A percentile compares a stretch with the other conserved stretches of the same genome.
Evolutionary conservation across 176 grass and related monocot species (phyloP).

Genomic region (Zizania latifolia): DNA sequence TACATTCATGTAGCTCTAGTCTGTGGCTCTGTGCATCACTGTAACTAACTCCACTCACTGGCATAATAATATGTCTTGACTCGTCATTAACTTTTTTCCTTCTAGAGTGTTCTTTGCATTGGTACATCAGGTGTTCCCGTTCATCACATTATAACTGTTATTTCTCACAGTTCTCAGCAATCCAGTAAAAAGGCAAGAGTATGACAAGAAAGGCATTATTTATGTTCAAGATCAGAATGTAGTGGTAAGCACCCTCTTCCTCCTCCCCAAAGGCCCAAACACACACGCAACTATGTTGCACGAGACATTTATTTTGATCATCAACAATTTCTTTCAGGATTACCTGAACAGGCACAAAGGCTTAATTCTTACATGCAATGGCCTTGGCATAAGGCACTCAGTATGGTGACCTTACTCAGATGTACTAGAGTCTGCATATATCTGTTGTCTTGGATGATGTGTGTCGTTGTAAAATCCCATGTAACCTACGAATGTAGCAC

Average conservation of each 20-base stretch:
- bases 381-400: conserved; percentile 68
- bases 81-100: too few species aligned
- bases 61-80: not conserved
- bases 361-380: conserved; percentile 96
- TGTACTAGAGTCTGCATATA: not conserved
- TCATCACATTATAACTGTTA: conserved; percentile 15
- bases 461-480: conserved; percentile 16
- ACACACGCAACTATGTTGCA: not conserved
- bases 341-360: conserved; percentile 91
- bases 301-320: not conserved
- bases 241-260: conserved; percentile 33
- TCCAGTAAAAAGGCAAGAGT: conserved; percentile 77
- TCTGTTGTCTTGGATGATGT: conserved; percentile 7
- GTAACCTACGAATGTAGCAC: too few species aligned
- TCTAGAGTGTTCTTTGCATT: not conserved
- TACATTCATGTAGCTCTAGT: too few species aligned
- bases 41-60: not conserved
- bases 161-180: conserved; percentile 75
- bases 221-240: conserved; percentile 78
- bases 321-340: conserved; percentile 50
- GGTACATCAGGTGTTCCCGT: not conserved
- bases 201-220: conserved; percentile 66
- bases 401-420: conserved; percentile 48
- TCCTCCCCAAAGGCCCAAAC: not conserved
- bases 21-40: too few species aligned